Conservation (phyloP, 208 protist genomes). For the Trypanosoma avium region DNA sequence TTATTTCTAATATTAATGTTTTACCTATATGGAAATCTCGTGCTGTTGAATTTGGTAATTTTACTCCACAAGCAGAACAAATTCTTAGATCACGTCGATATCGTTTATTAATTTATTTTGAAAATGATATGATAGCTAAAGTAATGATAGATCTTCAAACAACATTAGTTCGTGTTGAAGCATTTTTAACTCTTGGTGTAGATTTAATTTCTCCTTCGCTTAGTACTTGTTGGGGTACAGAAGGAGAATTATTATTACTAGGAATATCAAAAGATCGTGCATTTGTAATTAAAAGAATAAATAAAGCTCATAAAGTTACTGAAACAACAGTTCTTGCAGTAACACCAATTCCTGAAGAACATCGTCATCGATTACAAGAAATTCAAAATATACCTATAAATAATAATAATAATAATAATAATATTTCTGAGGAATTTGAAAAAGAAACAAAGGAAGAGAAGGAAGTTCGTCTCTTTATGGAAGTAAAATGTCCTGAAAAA, state of each 20-base stretch:
- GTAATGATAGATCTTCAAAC: constrained; percentile 69
- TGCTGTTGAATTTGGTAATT: constrained; percentile 56
- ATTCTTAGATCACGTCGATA: constrained; percentile 50
- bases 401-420: background rate
- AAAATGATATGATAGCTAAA: constrained; percentile 48
- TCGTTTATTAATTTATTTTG: constrained; percentile 64
- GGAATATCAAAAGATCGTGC: constrained; percentile 31
- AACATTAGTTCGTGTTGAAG: constrained; percentile 50
- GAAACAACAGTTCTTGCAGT: constrained; percentile 17
- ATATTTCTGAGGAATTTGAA: background rate
- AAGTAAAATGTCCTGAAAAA: constrained; percentile 55
- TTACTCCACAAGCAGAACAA: constrained; percentile 50
- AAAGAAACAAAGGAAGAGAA: background rate
- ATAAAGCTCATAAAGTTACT: background rate
- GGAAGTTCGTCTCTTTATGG: constrained; percentile 39
- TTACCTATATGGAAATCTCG: constrained; percentile 59
- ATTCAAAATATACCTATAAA: background rate
- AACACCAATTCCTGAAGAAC: constrained; percentile 9
- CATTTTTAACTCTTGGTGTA: constrained; percentile 63
- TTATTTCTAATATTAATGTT: constrained; percentile 39
- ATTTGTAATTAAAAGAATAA: constrained; percentile 18
- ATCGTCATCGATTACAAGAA: background rate
- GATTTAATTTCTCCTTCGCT: constrained; percentile 35
- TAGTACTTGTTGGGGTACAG: constrained; percentile 21
- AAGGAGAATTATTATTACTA: constrained; percentile 32